Percentiles rank a stretch among this genome's conserved stretches.
phyloP scores from a whole-genome alignment of 2,329 filamentous ascomycete species.

The Fusarium tuaranense region DNA sequence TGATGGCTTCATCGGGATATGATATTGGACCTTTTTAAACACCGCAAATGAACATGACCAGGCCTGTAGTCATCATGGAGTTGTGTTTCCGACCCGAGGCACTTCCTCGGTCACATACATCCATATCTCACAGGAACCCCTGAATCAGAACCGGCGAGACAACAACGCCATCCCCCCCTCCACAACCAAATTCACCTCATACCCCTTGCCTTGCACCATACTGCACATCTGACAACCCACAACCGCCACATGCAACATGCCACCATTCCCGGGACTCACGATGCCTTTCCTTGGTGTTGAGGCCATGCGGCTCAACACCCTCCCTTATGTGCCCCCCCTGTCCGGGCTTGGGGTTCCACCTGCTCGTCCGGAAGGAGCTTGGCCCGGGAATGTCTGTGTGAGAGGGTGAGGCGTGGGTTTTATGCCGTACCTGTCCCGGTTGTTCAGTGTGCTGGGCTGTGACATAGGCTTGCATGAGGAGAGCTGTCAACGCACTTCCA shows the following conservation, averaged over 20 bases:
- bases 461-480: background rate
- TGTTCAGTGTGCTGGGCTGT: background rate
- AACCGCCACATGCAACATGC: too few species aligned
- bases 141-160: background rate
- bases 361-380: conserved; percentile 2
- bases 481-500: background rate
- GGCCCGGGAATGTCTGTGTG: background rate
- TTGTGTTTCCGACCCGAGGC: background rate
- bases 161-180: background rate
- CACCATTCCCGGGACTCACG: background rate
- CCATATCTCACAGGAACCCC: background rate
- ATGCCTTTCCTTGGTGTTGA: conserved; percentile 18
- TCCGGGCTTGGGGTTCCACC: conserved; percentile 7
- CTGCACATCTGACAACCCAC: background rate
- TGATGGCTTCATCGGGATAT: conserved; percentile 33
- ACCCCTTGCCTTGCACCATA: background rate
- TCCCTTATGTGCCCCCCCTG: background rate
- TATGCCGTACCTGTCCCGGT: background rate
- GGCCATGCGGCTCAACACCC: conserved; percentile 6
- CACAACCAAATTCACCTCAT: background rate
- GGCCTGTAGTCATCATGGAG: background rate
- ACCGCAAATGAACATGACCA: background rate
- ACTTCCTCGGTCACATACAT: background rate
- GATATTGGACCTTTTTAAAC: background rate
- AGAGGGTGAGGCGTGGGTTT: background rate